These are phyloP conservation scores for Aspergillus bridgeri DNA, from an alignment of 495 filamentous ascomycete species.

Conservation along the genomic window DNA sequence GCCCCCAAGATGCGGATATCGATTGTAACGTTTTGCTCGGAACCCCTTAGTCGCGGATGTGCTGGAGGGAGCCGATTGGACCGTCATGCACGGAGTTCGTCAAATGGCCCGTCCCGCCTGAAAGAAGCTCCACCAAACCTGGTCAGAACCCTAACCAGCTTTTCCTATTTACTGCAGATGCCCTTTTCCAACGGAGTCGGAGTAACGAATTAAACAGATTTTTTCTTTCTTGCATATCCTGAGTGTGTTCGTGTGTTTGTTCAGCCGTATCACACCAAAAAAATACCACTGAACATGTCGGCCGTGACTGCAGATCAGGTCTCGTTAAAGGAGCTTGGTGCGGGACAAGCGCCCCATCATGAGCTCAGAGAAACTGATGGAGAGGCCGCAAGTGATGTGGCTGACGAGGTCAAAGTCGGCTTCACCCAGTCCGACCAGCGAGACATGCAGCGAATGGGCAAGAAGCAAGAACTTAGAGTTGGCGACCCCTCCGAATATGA, in stretches of 20 bases:
- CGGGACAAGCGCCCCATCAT: neutral
- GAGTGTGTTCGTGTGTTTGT: neutral
- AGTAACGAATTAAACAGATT: neutral
- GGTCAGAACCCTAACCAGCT: neutral
- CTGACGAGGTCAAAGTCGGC: neutral
- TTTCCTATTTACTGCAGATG: neutral
- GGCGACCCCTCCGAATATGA: neutral
- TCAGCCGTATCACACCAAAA: neutral
- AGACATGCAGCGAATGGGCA: slow-evolving; percentile 3
- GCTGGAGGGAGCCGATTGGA: neutral
- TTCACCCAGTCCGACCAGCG: neutral
- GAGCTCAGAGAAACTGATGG: neutral
- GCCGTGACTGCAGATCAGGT: neutral
- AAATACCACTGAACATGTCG: neutral
- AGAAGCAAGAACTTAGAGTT: slow-evolving; percentile 2
- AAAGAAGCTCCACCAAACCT: neutral
- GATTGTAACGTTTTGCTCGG: neutral
- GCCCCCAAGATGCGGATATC: neutral
- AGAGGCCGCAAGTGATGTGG: neutral
- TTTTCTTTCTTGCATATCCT: neutral
- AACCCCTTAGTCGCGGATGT: neutral
- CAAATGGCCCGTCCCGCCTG: neutral
- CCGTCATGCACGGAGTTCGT: neutral
- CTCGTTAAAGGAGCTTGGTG: neutral
- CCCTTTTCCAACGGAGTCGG: neutral